phyloP scores from a whole-genome alignment of 768 basidiomycete genomes.

The Amanita jacksonii region DNA sequence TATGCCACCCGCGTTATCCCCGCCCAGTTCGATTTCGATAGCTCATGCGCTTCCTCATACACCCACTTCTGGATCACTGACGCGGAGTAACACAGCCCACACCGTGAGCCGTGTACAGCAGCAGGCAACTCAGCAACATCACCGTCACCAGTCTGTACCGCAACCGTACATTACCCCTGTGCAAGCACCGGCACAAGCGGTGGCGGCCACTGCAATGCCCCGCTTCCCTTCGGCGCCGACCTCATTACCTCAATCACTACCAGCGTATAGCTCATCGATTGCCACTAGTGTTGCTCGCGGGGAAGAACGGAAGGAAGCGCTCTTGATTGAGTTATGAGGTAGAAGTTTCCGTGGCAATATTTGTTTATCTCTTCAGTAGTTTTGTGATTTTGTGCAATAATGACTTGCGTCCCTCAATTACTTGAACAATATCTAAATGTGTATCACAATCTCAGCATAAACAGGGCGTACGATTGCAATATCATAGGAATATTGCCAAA shows the following conservation, averaged over 20 bases:
- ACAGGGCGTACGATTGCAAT: too few relatives aligned
- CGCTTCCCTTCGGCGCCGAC: constrained; percentile 63
- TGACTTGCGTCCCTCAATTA: too few relatives aligned
- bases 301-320: constrained; percentile 57
- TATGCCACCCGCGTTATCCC: neutral
- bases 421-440: too few relatives aligned
- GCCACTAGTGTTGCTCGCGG: constrained; percentile 40
- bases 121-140: constrained; percentile 14
- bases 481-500: too few relatives aligned
- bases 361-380: neutral
- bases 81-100: constrained; percentile 25
- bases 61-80: constrained; percentile 17
- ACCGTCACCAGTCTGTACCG: constrained; percentile 1
- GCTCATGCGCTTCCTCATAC: constrained; percentile 18
- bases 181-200: constrained; percentile 18
- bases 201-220: constrained; percentile 32
- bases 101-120: constrained; percentile 11
- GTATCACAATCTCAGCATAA: too few relatives aligned
- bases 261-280: constrained; percentile 39
- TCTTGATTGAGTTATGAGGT: constrained; percentile 42
- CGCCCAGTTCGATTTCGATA: neutral
- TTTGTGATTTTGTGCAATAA: too few relatives aligned
- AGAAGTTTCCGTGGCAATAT: neutral
- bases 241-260: constrained; percentile 39
- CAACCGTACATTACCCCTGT: constrained; percentile 12